These are phyloP conservation scores for Metschnikowia vanudenii DNA, from an alignment of 805 yeast genomes.

Conservation along the genomic window DNA sequence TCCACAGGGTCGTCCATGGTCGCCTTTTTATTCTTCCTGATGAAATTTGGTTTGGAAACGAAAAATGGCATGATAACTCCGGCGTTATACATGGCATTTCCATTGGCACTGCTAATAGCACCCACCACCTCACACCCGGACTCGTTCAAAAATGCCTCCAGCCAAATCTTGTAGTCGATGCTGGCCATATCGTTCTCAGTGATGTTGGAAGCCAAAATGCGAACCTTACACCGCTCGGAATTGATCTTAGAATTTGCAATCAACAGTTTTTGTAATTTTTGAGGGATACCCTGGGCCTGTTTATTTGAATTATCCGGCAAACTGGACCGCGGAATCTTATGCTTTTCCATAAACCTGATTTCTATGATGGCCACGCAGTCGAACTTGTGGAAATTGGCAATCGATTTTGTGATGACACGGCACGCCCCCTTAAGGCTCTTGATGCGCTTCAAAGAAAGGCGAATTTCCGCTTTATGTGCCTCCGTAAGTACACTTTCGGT, in stretches of 20 bases:
- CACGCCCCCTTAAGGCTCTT: slow-evolving; percentile 49
- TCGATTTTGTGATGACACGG: slow-evolving; percentile 33
- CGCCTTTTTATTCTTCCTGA: background rate
- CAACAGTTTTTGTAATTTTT: slow-evolving; percentile 6
- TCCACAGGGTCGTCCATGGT: slow-evolving; percentile 4
- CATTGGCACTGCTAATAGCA: slow-evolving; percentile 24
- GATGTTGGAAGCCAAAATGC: slow-evolving; percentile 47
- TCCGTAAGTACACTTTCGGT: slow-evolving; percentile 3
- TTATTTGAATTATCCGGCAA: background rate
- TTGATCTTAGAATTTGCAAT: slow-evolving; percentile 5
- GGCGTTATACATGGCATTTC: slow-evolving; percentile 45
- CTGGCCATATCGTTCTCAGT: slow-evolving; percentile 20
- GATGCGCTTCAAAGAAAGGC: slow-evolving; percentile 28
- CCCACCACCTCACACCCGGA: slow-evolving; percentile 48
- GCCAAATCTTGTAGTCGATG: slow-evolving; percentile 41
- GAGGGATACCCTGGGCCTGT: slow-evolving; percentile 12
- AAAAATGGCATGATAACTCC: slow-evolving; percentile 57
- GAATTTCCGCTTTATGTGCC: slow-evolving; percentile 13
- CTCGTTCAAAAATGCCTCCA: slow-evolving; percentile 48
- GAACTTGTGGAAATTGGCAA: slow-evolving; percentile 34
- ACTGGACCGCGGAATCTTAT: slow-evolving; percentile 11
- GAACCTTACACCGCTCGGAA: slow-evolving; percentile 25
- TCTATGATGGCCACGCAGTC: slow-evolving; percentile 53
- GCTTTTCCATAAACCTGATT: slow-evolving; percentile 48
- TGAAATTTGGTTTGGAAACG: slow-evolving; percentile 41